Conservation (phyloP, 495 filamentous ascomycete species). For the Chaetomidium leptoderma region DNA sequence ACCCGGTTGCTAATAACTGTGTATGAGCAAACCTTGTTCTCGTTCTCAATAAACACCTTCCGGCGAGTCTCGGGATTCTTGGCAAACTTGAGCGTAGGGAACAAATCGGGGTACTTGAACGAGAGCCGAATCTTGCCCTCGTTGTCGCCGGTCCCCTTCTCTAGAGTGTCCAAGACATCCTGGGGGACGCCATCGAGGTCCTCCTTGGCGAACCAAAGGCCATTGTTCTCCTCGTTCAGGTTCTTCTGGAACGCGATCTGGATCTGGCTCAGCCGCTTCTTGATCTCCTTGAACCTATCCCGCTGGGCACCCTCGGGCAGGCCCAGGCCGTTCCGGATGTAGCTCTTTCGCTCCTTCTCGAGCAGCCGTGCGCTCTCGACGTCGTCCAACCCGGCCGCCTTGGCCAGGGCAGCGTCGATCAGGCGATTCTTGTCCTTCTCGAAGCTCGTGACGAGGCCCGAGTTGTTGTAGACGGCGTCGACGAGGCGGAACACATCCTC, state of each 20-base stretch:
- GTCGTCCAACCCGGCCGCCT: conserved; percentile 33
- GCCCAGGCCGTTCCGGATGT: conserved; percentile 54
- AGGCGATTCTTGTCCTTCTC: conserved; percentile 33
- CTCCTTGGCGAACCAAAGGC: conserved; percentile 55
- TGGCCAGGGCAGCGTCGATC: conserved; percentile 30
- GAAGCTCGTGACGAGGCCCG: conserved; percentile 40
- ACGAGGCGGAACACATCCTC: conserved; percentile 59
- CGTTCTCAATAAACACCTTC: conserved; percentile 54
- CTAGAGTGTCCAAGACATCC: conserved; percentile 54
- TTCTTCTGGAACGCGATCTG: conserved; percentile 56
- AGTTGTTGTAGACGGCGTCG: conserved; percentile 48
- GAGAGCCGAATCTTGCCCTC: conserved; percentile 55
- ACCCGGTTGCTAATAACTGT: background rate
- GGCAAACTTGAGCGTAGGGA: conserved; percentile 56
- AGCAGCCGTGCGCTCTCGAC: conserved; percentile 51
- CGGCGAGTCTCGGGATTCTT: conserved; percentile 51
- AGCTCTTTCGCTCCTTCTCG: conserved; percentile 56
- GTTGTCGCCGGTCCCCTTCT: conserved; percentile 68
- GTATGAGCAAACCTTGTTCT: conserved; percentile 47
- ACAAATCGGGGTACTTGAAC: conserved; percentile 62
- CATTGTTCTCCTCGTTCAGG: conserved; percentile 58
- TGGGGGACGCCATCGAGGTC: conserved; percentile 57
- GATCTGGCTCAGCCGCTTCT: conserved; percentile 56
- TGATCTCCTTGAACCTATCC: conserved; percentile 61
- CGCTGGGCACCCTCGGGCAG: conserved; percentile 51